These are phyloP conservation scores for Escallonia rubra DNA, from an alignment of 129 eudicot genomes.

Conservation along the genomic window DNA sequence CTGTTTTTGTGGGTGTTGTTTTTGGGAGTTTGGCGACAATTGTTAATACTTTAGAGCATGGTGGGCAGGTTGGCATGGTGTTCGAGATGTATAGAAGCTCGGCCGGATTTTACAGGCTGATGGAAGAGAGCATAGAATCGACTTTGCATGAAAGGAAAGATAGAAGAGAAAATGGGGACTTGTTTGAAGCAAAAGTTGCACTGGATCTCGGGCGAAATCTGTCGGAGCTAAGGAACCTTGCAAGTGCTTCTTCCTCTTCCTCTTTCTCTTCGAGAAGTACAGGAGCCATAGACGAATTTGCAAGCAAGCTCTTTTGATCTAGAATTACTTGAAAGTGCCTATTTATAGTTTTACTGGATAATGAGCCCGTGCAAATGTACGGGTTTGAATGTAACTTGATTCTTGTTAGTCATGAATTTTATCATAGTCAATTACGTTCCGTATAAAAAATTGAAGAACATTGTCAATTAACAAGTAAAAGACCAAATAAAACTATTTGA, in stretches of 20 bases:
- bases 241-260: not conserved
- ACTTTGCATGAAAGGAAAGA: slow-evolving; percentile 1
- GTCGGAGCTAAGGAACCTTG: slow-evolving; percentile 1
- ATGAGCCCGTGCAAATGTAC: too few species aligned
- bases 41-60: slow-evolving; percentile 4
- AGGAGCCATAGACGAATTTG: slow-evolving; percentile 2
- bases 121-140: slow-evolving; percentile 9
- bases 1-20: not conserved
- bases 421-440: too few species aligned
- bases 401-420: too few species aligned
- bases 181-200: slow-evolving; percentile 7
- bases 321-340: too few species aligned
- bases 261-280: not conserved
- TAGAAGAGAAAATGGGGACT: slow-evolving; percentile 2
- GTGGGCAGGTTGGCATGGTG: slow-evolving; percentile 9
- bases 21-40: slow-evolving; percentile 5
- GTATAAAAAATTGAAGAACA: too few species aligned
- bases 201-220: slow-evolving; percentile 1
- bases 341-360: too few species aligned
- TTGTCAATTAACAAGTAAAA: too few species aligned
- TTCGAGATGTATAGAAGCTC: slow-evolving; percentile 9
- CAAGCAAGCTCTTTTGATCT: slow-evolving; percentile 7
- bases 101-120: not conserved
- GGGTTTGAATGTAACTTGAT: too few species aligned
- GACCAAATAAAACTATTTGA: too few species aligned